Percentiles rank a stretch among this genome's conserved stretches.
These are phyloP conservation scores for Tilletiaria anomala DNA, from an alignment of 1,284 basidiomycete genomes.

Conservation along the genomic window DNA sequence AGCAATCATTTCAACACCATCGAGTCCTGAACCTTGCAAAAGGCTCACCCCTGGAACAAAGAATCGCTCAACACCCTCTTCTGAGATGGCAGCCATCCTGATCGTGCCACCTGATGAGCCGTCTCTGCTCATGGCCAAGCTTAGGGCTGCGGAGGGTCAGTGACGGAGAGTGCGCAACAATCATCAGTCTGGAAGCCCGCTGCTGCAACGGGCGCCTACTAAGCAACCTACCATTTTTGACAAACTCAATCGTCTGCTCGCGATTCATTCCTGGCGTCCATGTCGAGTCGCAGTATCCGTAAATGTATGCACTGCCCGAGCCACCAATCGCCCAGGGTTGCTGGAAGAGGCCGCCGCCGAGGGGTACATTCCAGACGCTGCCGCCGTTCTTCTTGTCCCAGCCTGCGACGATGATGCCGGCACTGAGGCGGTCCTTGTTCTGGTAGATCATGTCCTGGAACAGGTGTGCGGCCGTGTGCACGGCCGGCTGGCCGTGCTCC, in stretches of 20 bases:
- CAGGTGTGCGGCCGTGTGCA: conserved; percentile 63
- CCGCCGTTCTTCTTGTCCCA: conserved; percentile 92
- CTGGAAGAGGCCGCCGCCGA: conserved; percentile 33
- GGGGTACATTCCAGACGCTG: conserved; percentile 69
- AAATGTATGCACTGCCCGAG: conserved; percentile 93
- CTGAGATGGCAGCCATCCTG: conserved; percentile 88
- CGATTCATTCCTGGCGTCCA: conserved; percentile 82
- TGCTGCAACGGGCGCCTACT: background rate
- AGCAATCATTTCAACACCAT: conserved; percentile 55
- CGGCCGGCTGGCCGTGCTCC: conserved; percentile 59
- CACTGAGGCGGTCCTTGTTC: conserved; percentile 68
- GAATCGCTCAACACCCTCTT: conserved; percentile 74
- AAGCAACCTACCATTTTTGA: conserved; percentile 56
- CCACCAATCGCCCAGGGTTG: conserved; percentile 44
- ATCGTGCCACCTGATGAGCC: conserved; percentile 96
- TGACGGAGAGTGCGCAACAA: conserved; percentile 4
- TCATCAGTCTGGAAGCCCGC: background rate
- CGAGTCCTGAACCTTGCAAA: conserved; percentile 58
- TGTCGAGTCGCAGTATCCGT: conserved; percentile 98
- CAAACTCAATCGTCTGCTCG: conserved; percentile 83
- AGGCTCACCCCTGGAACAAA: conserved; percentile 71
- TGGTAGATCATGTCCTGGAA: conserved; percentile 86
- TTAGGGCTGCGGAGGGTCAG: conserved; percentile 49
- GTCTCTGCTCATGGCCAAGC: conserved; percentile 93
- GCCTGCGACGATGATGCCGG: conserved; percentile 94